A percentile compares a stretch with the other conserved stretches of the same genome.
These are phyloP conservation scores for Taiwanofungus camphoratus DNA, from an alignment of 1,284 basidiomycete species.

Conservation along the genomic window DNA sequence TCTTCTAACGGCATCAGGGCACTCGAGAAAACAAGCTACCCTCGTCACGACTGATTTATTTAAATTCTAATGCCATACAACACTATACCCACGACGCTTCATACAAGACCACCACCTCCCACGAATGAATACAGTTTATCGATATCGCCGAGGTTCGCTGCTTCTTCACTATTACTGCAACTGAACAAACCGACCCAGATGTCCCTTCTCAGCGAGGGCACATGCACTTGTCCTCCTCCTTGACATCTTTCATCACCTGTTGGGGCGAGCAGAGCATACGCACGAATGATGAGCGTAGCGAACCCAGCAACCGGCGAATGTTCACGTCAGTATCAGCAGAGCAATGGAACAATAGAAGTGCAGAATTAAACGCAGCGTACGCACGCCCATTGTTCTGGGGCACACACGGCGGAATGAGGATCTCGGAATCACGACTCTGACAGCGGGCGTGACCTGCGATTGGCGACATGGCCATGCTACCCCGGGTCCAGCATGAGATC, in stretches of 20 bases:
- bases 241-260: slow-evolving; percentile 63
- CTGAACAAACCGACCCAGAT: slow-evolving; percentile 1
- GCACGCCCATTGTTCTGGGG: slow-evolving; percentile 8
- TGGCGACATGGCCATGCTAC: slow-evolving; percentile 6
- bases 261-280: slow-evolving; percentile 7
- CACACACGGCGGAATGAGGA: not conserved
- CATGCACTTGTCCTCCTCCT: slow-evolving; percentile 62
- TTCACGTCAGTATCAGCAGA: slow-evolving; percentile 14
- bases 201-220: slow-evolving; percentile 37
- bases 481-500: not conserved
- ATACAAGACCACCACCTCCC: not conserved
- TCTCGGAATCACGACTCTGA: not conserved
- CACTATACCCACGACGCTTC: not conserved
- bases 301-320: slow-evolving; percentile 11
- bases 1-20: no score
- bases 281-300: slow-evolving; percentile 2
- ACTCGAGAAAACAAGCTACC: no score
- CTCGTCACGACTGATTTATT: no score
- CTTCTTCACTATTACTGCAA: slow-evolving; percentile 2
- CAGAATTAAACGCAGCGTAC: slow-evolving; percentile 10
- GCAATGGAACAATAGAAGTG: slow-evolving; percentile 1
- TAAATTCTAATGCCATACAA: no score
- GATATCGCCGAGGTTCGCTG: slow-evolving; percentile 3
- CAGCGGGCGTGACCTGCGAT: not conserved
- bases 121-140: slow-evolving; percentile 6